Evolutionary conservation across 805 yeast genomes (phyloP), one percentile per base, ranked within the genome.

Genomic region (Schizosaccharomyces osmophilus): DNA sequence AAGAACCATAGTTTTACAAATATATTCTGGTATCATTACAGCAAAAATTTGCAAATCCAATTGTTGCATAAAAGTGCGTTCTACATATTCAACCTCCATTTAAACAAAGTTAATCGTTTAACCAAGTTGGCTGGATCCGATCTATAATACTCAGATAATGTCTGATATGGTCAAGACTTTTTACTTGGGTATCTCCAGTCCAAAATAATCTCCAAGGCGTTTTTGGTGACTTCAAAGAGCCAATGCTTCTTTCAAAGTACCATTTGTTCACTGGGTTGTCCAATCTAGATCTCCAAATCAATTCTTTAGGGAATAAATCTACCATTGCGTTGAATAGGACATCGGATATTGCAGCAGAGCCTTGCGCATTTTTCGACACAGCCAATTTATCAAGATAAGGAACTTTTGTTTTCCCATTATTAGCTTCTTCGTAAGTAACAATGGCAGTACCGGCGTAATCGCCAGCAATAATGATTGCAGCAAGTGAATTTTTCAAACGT

Each of bases 381-480:
- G 97, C 97, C 73, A 93, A 87, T 70, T 93, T 93, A 71, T 93
- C 98, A 61, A 93, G 74, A 66, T 93, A 93, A 0, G 95, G 86
- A 41, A 87, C 77, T 31, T 67, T 48, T 17, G 64, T 65, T 22
- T 39, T 48, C 6, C 74, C 74, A 0, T 68, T 63, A 3, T 70
- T 68, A 0, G 69, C 63, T 54, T 64, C 62, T 67, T 90, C 98
- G 80, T 87, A 84, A 0, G 98, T 93, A 43, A 90, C 78, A 17
- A 93, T 84, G 0, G 97, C 97, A 19, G 87, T 88, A 2, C 97
- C 97, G 65, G 89, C 96, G 70, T 93, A 93, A 68, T 90, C 93
- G 0, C 97, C 97, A 2, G 90, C 87, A 15, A 93, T 78, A 17
- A 93, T 82, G 11, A 93, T 70, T 0, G 85, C 84, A 0, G 96